These are phyloP conservation scores for Kondoa malvinella DNA, from an alignment of 768 basidiomycete species.

Conservation along the genomic window DNA sequence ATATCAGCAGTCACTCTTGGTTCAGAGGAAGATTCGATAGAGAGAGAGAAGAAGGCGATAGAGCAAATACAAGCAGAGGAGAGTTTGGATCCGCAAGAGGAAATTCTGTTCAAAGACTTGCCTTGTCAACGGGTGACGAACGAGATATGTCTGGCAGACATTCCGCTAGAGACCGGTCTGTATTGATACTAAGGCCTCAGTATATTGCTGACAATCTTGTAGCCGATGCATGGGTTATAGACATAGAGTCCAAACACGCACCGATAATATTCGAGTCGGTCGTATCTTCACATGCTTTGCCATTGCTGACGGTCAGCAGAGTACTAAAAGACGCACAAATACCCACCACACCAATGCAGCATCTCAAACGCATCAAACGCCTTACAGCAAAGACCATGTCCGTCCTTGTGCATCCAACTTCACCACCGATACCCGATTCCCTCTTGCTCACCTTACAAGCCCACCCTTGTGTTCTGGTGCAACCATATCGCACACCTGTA, in stretches of 20 bases:
- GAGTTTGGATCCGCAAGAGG: conserved; percentile 36
- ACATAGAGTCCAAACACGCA: conserved; percentile 37
- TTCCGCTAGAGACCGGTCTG: conserved; percentile 16
- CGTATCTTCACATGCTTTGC: neutral
- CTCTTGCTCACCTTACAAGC: neutral
- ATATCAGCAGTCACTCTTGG: conserved; percentile 18
- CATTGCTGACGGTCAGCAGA: neutral
- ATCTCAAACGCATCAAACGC: conserved; percentile 2
- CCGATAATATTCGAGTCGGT: neutral
- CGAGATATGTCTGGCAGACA: conserved; percentile 8
- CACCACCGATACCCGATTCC: neutral
- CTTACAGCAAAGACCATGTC: neutral
- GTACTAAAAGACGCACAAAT: neutral
- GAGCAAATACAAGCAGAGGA: neutral
- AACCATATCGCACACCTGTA: conserved; percentile 32
- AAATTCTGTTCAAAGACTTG: conserved; percentile 44
- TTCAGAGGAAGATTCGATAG: neutral
- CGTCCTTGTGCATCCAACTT: neutral
- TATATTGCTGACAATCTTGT: no score
- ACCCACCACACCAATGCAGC: neutral
- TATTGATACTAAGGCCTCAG: no score
- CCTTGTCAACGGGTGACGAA: conserved; percentile 51
- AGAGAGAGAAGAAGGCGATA: neutral
- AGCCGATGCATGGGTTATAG: conserved; percentile 65
- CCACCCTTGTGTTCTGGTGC: neutral